These are phyloP conservation scores for Phoenix dactylifera DNA, from an alignment of 176 grass and related monocot species.

Conservation along the genomic window DNA sequence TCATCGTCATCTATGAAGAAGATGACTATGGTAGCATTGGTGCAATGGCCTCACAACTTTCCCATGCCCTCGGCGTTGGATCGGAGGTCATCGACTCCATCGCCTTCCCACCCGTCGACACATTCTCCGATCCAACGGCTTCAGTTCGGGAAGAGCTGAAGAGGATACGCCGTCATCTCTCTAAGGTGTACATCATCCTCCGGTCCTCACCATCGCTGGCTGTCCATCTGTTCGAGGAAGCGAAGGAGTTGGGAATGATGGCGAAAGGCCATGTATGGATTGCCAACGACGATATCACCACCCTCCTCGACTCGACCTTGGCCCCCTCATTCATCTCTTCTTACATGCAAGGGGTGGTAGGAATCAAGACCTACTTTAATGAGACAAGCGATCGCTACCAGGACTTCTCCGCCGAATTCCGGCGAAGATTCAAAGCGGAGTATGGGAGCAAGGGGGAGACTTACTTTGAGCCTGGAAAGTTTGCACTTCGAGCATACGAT, in stretches of 20 bases:
- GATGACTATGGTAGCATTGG: neutral
- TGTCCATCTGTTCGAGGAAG: neutral
- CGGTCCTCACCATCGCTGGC: neutral
- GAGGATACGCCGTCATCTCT: neutral
- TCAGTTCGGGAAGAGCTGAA: neutral
- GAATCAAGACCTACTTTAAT: neutral
- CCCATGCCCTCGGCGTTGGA: neutral
- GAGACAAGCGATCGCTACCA: neutral
- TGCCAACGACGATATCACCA: slow-evolving; percentile 1
- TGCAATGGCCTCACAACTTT: neutral
- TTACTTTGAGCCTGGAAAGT: slow-evolving; percentile 8
- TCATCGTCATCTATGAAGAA: neutral
- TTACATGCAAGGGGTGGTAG: neutral
- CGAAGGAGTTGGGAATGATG: slow-evolving; percentile 1
- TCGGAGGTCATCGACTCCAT: neutral
- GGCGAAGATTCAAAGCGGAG: neutral
- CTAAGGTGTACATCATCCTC: neutral
- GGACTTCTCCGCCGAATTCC: neutral
- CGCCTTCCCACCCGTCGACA: neutral
- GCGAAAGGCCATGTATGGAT: neutral
- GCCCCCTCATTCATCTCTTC: neutral
- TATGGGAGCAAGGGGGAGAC: too few relatives aligned
- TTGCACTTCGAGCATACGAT: slow-evolving; percentile 29
- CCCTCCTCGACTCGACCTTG: neutral
- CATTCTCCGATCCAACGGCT: neutral